Percentiles rank a stretch among this genome's conserved stretches.
Conservation (phyloP, 805 yeast species). For the Candida ortonii region DNA sequence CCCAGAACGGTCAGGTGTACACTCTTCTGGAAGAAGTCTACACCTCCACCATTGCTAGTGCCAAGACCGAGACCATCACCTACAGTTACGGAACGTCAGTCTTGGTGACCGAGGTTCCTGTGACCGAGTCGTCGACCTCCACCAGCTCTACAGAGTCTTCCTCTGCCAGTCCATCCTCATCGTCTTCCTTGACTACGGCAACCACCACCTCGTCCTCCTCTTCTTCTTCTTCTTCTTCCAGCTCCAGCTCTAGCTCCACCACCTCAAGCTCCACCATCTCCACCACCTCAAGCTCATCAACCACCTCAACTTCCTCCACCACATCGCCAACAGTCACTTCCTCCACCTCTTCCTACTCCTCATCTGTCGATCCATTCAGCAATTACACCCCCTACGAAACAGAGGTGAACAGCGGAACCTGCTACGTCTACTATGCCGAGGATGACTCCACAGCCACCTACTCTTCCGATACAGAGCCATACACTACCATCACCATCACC, state of each 20-base stretch:
- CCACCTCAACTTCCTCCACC: slow-evolving; percentile 7
- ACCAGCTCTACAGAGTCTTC: slow-evolving; percentile 6
- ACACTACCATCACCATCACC: slow-evolving; percentile 35
- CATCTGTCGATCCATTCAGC: slow-evolving; percentile 8
- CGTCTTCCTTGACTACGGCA: slow-evolving; percentile 10
- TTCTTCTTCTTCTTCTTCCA: slow-evolving; percentile 26
- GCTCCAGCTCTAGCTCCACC: slow-evolving; percentile 8
- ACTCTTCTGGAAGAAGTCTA: slow-evolving; percentile 26
- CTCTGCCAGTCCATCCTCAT: slow-evolving; percentile 6
- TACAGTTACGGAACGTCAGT: slow-evolving; percentile 17
- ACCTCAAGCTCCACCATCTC: background rate
- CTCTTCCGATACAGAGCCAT: slow-evolving; percentile 28
- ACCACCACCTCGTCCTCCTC: slow-evolving; percentile 16
- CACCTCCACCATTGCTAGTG: slow-evolving; percentile 29
- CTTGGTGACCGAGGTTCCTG: slow-evolving; percentile 5
- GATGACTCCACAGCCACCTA: slow-evolving; percentile 26
- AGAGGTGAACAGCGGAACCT: slow-evolving; percentile 30
- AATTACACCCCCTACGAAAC: slow-evolving; percentile 33
- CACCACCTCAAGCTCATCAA: background rate
- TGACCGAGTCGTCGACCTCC: slow-evolving; percentile 2
- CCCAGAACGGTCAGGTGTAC: slow-evolving; percentile 16
- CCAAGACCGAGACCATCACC: slow-evolving; percentile 20
- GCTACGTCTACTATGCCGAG: slow-evolving; percentile 37
- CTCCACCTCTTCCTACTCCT: slow-evolving; percentile 8
- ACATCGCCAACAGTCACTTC: slow-evolving; percentile 13